Percentiles rank a stretch among this genome's conserved stretches.
Conservation (phyloP, 2,329 filamentous ascomycete genomes). For the Akanthomyces uredinophilus region DNA sequence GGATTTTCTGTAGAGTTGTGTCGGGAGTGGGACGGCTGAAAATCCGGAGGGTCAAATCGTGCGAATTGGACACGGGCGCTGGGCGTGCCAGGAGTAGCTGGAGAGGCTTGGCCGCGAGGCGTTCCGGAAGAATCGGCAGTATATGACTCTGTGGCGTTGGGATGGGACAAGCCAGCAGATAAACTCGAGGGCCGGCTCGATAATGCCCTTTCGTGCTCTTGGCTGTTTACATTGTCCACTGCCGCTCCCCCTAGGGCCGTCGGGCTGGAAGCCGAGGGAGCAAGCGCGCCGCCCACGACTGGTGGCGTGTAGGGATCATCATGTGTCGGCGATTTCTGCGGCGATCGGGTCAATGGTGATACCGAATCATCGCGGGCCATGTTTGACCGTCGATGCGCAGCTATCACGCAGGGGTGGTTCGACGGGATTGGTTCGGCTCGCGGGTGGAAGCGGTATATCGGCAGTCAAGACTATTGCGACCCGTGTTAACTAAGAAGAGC, state of each 20-base stretch:
- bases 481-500: background rate
- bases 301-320: constrained; percentile 22
- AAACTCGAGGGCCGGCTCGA: background rate
- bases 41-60: constrained; percentile 47
- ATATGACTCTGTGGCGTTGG: background rate
- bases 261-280: background rate
- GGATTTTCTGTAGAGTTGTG: constrained; percentile 63
- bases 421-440: background rate
- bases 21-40: constrained; percentile 48
- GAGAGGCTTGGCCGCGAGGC: background rate
- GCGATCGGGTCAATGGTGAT: constrained; percentile 22
- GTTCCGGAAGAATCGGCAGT: constrained; percentile 24
- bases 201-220: background rate
- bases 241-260: background rate
- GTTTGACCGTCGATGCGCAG: constrained; percentile 1
- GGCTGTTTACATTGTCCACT: background rate
- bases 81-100: constrained; percentile 35
- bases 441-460: background rate
- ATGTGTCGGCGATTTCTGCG: constrained; percentile 18
- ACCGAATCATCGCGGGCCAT: constrained; percentile 21
- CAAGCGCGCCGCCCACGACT: constrained; percentile 35
- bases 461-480: background rate
- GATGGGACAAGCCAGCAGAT: background rate
- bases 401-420: background rate
- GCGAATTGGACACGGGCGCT: constrained; percentile 64